phyloP scores from a whole-genome alignment of 2,329 filamentous ascomycete species.

The Claviceps pazoutovae region DNA sequence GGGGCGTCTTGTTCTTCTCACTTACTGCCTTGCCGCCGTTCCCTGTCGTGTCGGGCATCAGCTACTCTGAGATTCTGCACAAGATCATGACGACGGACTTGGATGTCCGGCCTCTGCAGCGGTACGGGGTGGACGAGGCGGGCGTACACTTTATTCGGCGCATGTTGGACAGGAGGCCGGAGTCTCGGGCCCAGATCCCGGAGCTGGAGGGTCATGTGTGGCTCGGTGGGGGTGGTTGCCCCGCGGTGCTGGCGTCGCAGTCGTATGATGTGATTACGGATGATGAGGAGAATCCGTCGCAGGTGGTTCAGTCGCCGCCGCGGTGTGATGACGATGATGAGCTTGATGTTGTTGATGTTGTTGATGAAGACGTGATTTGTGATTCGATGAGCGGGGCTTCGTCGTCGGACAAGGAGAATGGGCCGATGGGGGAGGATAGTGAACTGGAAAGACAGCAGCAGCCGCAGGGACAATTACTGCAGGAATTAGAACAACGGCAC shows the following conservation, averaged over 20 bases:
- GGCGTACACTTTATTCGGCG: slow-evolving; percentile 60
- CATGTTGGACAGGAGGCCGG: slow-evolving; percentile 75
- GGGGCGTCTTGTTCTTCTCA: slow-evolving; percentile 78
- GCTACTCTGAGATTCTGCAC: slow-evolving; percentile 65
- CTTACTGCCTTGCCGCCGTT: slow-evolving; percentile 73
- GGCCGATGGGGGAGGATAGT: slow-evolving; percentile 44
- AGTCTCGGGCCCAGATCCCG: slow-evolving; percentile 57
- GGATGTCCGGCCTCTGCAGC: slow-evolving; percentile 49
- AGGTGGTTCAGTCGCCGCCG: slow-evolving; percentile 24
- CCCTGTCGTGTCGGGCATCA: slow-evolving; percentile 60
- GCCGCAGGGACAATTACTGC: too few species aligned
- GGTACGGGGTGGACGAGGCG: slow-evolving; percentile 42
- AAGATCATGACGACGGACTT: slow-evolving; percentile 72
- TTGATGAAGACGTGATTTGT: slow-evolving; percentile 25
- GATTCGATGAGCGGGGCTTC: slow-evolving; percentile 49
- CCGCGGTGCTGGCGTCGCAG: slow-evolving; percentile 23
- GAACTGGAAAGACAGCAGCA: too few species aligned
- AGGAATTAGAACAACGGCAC: too few species aligned
- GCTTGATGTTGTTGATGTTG: not conserved
- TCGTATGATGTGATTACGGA: slow-evolving; percentile 50
- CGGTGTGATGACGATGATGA: too few species aligned
- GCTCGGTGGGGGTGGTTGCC: slow-evolving; percentile 33
- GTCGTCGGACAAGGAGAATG: slow-evolving; percentile 69
- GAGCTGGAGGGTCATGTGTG: slow-evolving; percentile 61
- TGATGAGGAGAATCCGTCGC: slow-evolving; percentile 45